Evolutionary conservation across 2,329 filamentous ascomycete genomes (phyloP), one percentile per base, ranked within the genome.

Genomic region (Trichoderma sp.): DNA sequence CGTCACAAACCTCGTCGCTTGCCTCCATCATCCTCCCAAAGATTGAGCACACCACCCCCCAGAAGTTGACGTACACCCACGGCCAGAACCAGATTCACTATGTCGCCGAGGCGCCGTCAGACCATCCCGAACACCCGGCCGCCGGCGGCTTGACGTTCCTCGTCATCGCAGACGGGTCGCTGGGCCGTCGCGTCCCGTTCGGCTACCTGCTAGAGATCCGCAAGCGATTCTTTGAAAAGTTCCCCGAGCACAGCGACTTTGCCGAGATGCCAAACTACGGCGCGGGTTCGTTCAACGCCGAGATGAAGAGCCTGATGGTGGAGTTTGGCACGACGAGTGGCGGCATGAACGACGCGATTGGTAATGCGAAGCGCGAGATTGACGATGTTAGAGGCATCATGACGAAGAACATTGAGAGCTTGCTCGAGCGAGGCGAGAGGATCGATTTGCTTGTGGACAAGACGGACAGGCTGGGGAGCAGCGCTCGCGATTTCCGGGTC

Each of bases 401-500:
- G 95, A 97, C 93, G 71, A 91, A 94, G 84, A 97, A 97, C 80
- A 97, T 98, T 75, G 95, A 97, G 86, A 88, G 92, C 67, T 87
- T 97, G 74, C 84, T 97, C 53, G 94, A 97, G 86, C 86, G 95
- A 39, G 95, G 96, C 47, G 96, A 99, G 87, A 87, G 95, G 74
- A 95, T 99, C 79, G 94, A 98, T 83, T 82, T 98, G 76, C 84
- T 99, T 59, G 95, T 99, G 26, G 95, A 98, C 81, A 98, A 99
- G 89, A 99, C 97, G 63, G 95, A 98, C 80, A 87, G 94, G 57
- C 82, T 99, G 50, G 96, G 95, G 15, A 93, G 93, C 32, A 96
- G 90, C 80, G 94, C 96, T 68, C 87, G 91, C 76, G 96, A 99
- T 80, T 99, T 99, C 80, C 86, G 96, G 67, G 91, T 98, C 20